Evolutionary conservation across 345 rosid genomes (phyloP), one percentile per base, ranked within the genome.

Genomic region (Ceriops zippeliana): DNA sequence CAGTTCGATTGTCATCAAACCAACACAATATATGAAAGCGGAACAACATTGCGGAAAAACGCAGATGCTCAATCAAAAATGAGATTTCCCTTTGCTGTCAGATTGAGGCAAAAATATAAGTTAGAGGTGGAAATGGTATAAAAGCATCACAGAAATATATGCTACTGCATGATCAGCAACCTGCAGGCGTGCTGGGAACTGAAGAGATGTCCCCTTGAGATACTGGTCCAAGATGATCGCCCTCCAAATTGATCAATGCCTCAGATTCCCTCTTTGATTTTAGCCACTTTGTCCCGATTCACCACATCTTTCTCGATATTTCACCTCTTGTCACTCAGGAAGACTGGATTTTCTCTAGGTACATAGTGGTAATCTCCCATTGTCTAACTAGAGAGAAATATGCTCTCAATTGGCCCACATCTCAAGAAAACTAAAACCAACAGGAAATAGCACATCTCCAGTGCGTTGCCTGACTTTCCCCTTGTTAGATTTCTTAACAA

Each of bases 251-350:
- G 49, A 85, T 96, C 75, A 89, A 51, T 0, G 87, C 97, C 83
- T 80, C 96, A 71, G 90, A 88, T 59, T 91, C 97, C 77, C 92
- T 81, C 68, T 91, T 93, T 2, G 81, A 86, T 73, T 95, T 95
- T 52, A 90, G 70, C 97, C 96, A 91, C 78, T 83, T 87, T 0
- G 87, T 83, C 42, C 83, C 97, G 86, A 15, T 91, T 72, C 42
- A 37, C 72, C 2, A 73, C 76, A 59, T 80, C 92, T 61, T 89
- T 84, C 69, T 80, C 78, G 46, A 91, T 86, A 87, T 81, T 84
- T 1, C 92, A 80, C 61, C 31, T 69, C 82, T 86, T 88, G 19
- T 85, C 90, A 49, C 80, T 84, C 87, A 66, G 81, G 81, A 95
- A 91, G 38, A 82, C 76, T 0, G 87, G 89, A 51, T 87, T 86